Evolutionary conservation across 768 basidiomycete genomes (phyloP), one percentile per base, ranked within the genome.

Genomic region (Russula virescens): DNA sequence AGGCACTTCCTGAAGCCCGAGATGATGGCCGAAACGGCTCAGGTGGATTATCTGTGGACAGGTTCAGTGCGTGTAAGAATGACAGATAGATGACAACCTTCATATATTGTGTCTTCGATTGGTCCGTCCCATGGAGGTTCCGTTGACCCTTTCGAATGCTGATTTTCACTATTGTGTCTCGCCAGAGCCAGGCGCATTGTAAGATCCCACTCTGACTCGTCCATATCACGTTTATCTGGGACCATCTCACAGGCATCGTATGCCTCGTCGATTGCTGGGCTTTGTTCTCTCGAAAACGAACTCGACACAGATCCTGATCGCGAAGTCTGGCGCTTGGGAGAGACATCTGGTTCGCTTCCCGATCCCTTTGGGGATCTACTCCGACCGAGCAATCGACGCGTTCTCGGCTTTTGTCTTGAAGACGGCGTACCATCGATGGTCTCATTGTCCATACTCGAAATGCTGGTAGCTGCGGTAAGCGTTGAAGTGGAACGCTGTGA

Each of bases 171-270:
- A 71, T 97, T 97, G 67, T 83, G 82, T 63, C 91, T 78, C 6
- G 94, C 94, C 53, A 96, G 76, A 65, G 91, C 91, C 55, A 97
- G 75, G 52, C 88, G 86, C 76, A 83, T 79, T 23, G 86, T 81
- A 57, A 96, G 77, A 70, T 95, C 89, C 68, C 81, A 81, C 69
- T 93, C 91, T 18, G 87, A 89, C 54, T 82, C 77, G 65, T 90
- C 86, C 65, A 82, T 73, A 5, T 72, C 74, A 66, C 71, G 77
- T 66, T 71, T 69, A 57, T 74, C 71, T 13, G 73, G 72, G 53
- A 73, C 61, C 13, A 58, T 45, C 18, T 58, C 59, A 55, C 77
- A 72, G 9, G 76, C 74, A 18, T 74, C 73, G 23, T 80, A 72
- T 46, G 77, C 79, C n/a, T 80, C 80, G 26, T 81, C 83, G 28